Base-by-base conservation (phyloP, 768 basidiomycete species). In the Podaxis rugospora region DNA sequence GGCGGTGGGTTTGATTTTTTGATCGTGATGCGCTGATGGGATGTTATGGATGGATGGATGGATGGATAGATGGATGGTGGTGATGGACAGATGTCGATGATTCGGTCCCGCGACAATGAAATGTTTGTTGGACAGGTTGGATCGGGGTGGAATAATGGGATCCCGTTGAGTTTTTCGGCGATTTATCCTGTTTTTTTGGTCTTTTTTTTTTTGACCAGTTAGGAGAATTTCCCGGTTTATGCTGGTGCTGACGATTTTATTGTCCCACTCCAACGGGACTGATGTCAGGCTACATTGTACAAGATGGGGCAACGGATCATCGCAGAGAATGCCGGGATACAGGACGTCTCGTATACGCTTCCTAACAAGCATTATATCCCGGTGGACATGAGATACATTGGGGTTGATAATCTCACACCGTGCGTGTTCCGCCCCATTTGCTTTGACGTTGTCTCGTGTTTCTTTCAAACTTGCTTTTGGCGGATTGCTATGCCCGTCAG, bases 301-400 rank as follows among this genome's bases (percentile, higher is more conserved):
- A 91, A 90, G 76, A 95, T 95, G 86, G 92, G 81, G 0, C 82
- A 90, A 63, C 79, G 80, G 1, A 78, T 98, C 64, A 74, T 97
- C 28, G 73, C 73, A 1, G 85, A 90, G 70, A 89, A 93, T 67
- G 71, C 72, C 2, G 76, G 76, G 1, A 78, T 97, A 11, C 69
- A 79, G 46, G 73, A 72, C 2, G 88, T 92, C 35, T 79, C 80
- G 13, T 97, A 96, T 74, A 72, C 75, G 46, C 80, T 97, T 2
- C 95, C 96, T 1, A 98, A 98, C 79, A 93, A 95, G 75, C 95
- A 97, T 70, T 98, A 96, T 72, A 83, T 97, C 66, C 90, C 92
- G 0, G 92, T 95, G 51, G 85, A 92, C 71, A 89, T 93, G 86
- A 74, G 73, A 56, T 92, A 91, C 62, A 74, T 89, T 47, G 85